phyloP scores from a whole-genome alignment of 495 filamentous ascomycete species.

The Baudoinia panamericana region DNA sequence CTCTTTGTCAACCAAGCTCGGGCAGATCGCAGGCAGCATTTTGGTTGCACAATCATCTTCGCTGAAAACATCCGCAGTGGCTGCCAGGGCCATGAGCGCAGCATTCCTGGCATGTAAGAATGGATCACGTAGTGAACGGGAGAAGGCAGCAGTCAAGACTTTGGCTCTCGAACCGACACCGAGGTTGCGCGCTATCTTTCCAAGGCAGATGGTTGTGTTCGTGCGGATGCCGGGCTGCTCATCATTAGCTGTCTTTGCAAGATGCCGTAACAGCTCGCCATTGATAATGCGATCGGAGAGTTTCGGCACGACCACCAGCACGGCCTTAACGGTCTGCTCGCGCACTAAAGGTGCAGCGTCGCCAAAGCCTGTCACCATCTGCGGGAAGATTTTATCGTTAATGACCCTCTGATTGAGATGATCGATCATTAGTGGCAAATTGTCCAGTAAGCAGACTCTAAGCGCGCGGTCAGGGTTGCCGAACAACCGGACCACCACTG shows the following conservation, averaged over 20 bases:
- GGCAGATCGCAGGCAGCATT: constrained; percentile 72
- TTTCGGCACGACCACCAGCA: constrained; percentile 72
- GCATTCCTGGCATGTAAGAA: constrained; percentile 90
- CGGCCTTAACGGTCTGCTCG: constrained; percentile 90
- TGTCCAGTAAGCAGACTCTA: constrained; percentile 82
- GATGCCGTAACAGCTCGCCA: constrained; percentile 76
- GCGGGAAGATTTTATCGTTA: constrained; percentile 92
- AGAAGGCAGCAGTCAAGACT: constrained; percentile 84
- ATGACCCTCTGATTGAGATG: constrained; percentile 78
- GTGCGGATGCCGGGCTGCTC: constrained; percentile 95
- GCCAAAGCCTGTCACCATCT: constrained; percentile 87
- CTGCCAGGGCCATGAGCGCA: constrained; percentile 68
- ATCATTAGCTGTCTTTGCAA: constrained; percentile 94
- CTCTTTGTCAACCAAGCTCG: constrained; percentile 72
- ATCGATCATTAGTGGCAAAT: constrained; percentile 81
- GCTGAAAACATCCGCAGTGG: constrained; percentile 71
- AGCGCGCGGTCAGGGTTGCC: constrained; percentile 83
- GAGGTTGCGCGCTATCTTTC: constrained; percentile 85
- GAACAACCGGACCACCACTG: constrained; percentile 78
- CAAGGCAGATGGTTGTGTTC: constrained; percentile 93
- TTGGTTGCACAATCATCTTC: constrained; percentile 82
- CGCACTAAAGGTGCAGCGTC: constrained; percentile 82
- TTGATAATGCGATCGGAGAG: constrained; percentile 87
- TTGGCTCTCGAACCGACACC: constrained; percentile 62
- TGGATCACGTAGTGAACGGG: constrained; percentile 75